These are phyloP conservation scores for Talaromyces stipitatus DNA, from an alignment of 495 filamentous ascomycete species.

Conservation along the genomic window DNA sequence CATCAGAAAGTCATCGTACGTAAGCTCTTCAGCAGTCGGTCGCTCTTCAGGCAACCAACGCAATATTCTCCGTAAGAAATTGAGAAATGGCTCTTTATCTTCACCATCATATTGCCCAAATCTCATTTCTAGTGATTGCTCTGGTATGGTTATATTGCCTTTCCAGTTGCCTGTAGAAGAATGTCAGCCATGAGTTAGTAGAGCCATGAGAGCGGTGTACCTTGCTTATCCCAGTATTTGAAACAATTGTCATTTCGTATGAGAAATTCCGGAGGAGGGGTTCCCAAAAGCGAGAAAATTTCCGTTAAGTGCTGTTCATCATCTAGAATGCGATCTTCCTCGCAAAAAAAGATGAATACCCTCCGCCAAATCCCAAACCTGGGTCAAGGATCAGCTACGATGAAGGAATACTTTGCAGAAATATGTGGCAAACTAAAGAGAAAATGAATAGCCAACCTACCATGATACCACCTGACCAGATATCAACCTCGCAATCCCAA, in stretches of 20 bases:
- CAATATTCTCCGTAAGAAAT: slow-evolving; percentile 28
- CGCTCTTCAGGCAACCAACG: slow-evolving; percentile 33
- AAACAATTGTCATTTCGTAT: slow-evolving; percentile 15
- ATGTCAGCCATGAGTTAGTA: background rate
- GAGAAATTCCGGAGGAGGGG: slow-evolving; percentile 23
- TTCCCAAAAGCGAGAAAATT: slow-evolving; percentile 24
- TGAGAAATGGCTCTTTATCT: slow-evolving; percentile 26
- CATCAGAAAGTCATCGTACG: slow-evolving; percentile 29
- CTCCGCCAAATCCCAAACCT: slow-evolving; percentile 15
- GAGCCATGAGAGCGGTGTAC: slow-evolving; percentile 8
- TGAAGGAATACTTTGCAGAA: background rate
- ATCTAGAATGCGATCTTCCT: slow-evolving; percentile 9
- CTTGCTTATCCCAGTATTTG: slow-evolving; percentile 22
- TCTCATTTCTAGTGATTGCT: slow-evolving; percentile 15
- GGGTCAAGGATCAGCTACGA: background rate
- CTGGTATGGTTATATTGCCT: slow-evolving; percentile 19
- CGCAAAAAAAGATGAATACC: slow-evolving; percentile 12
- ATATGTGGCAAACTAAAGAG: background rate
- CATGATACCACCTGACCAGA: slow-evolving; percentile 32
- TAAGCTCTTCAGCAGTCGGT: slow-evolving; percentile 27
- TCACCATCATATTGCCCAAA: slow-evolving; percentile 18
- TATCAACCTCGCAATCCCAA: slow-evolving; percentile 32
- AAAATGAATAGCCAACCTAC: slow-evolving; percentile 13
- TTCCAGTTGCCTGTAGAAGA: slow-evolving; percentile 23
- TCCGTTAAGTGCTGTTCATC: slow-evolving; percentile 26